These are phyloP conservation scores for Pseudogymnoascus sp. DNA, from an alignment of 2,329 filamentous ascomycete genomes.

Conservation along the genomic window DNA sequence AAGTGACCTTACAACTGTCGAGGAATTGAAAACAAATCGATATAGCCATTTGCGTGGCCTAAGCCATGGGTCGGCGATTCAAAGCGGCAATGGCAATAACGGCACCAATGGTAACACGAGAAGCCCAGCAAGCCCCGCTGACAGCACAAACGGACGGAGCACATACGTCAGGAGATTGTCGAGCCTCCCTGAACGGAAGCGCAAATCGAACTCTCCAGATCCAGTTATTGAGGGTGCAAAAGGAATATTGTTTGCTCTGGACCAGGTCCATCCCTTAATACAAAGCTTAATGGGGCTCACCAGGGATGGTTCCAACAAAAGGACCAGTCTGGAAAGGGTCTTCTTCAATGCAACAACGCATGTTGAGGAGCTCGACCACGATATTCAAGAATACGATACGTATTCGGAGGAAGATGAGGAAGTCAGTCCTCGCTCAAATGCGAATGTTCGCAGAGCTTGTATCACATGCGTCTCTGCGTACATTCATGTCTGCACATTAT, in stretches of 20 bases:
- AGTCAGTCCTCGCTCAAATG: slow-evolving; percentile 45
- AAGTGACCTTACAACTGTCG: slow-evolving; percentile 53
- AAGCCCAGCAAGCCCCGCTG: slow-evolving; percentile 53
- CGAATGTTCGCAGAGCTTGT: slow-evolving; percentile 55
- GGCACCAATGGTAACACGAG: slow-evolving; percentile 20
- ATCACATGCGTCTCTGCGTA: slow-evolving; percentile 57
- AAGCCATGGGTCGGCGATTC: slow-evolving; percentile 62
- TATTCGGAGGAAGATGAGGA: slow-evolving; percentile 42
- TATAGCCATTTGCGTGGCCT: slow-evolving; percentile 60
- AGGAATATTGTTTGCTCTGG: slow-evolving; percentile 58
- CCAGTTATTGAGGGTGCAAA: slow-evolving; percentile 58
- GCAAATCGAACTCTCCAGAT: slow-evolving; percentile 53
- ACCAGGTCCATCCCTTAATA: slow-evolving; percentile 60
- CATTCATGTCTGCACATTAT: slow-evolving; percentile 54
- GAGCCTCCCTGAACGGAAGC: slow-evolving; percentile 53
- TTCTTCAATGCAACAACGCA: slow-evolving; percentile 61
- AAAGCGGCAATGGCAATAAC: slow-evolving; percentile 31
- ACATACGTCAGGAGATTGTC: slow-evolving; percentile 57
- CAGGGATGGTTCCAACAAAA: slow-evolving; percentile 50
- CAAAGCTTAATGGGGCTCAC: slow-evolving; percentile 56
- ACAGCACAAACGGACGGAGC: slow-evolving; percentile 36
- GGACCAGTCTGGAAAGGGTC: slow-evolving; percentile 57
- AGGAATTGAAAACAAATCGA: slow-evolving; percentile 53
- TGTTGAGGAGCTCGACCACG: slow-evolving; percentile 56
- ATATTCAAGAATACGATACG: slow-evolving; percentile 53